Evolutionary conservation across 805 yeast genomes (phyloP), one percentile per base, ranked within the genome.

Genomic region (Ogataea philodendri): DNA sequence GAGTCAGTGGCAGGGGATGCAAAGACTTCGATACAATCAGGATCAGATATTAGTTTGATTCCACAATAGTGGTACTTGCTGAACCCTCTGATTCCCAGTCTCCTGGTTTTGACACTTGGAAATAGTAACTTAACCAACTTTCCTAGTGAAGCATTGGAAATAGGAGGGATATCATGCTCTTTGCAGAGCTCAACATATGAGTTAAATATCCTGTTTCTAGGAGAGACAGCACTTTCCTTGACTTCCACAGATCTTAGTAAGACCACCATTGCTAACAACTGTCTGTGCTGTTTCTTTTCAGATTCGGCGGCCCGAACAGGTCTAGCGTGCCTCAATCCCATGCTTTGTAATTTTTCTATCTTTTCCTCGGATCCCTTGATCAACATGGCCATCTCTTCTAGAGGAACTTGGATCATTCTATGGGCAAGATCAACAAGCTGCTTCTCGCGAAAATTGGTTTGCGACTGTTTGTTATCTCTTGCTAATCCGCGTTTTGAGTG

Each of bases 21-120:
- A 18, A 39, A 16, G 3, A 41, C 39, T 13, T 48, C 59, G 17
- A 45, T 44, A 40, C 57, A 44, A 46, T 50, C 55, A 19, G 54
- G 55, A 41, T 69, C 67, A 30, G 65, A 65, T 27, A 60, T 51
- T 16, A 71, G 48, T 46, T 69, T 71, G 34, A 88, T 68, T 3
- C 95, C 95, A 59, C 90, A 83, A 53, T 85, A 87, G 56, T 86
- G 94, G 59, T 88, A 88, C 54, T 82, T 82, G 14, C 90, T 78
- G 52, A 81, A 83, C 2, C 89, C 89, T 32, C 95, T 68, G 57
- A 80, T 76, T 2, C 96, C 96, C 35, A 87, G 65, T 35, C 96
- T 69, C 45, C 94, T 71, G 0, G 93, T 83, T 19, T 78, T 76
- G 42, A 85, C 65, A 36, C 67, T 65, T 0, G 95, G 93, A 49